Evolutionary conservation across 2,329 filamentous ascomycete species (phyloP).

Genomic region (Myriosclerotinia duriaeana): DNA sequence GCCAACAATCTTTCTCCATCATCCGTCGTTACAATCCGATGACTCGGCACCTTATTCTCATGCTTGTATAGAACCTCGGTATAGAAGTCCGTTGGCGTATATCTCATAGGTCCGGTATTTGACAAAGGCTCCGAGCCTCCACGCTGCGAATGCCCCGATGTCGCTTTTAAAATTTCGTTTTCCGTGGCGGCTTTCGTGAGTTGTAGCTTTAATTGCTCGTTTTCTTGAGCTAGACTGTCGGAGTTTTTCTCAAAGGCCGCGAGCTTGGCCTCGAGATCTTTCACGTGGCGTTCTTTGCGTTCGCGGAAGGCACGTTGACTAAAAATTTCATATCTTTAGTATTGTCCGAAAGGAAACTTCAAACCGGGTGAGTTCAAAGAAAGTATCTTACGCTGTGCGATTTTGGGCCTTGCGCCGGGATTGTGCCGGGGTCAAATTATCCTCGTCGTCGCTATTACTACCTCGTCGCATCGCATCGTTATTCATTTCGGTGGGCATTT

Average conservation of each 20-base stretch:
- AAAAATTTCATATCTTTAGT: not conserved
- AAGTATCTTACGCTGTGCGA: constrained; percentile 64
- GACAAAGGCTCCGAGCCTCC: constrained; percentile 41
- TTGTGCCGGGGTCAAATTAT: constrained; percentile 55
- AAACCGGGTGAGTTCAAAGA: constrained; percentile 10
- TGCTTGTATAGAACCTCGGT: constrained; percentile 61
- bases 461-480: constrained; percentile 35
- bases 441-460: constrained; percentile 48
- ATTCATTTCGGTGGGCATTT: constrained; percentile 34
- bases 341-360: not conserved
- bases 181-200: constrained; percentile 83
- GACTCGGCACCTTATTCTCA: constrained; percentile 60
- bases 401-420: constrained; percentile 69
- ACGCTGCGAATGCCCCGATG: constrained; percentile 53
- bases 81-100: constrained; percentile 71
- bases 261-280: constrained; percentile 86
- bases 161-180: constrained; percentile 88
- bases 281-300: constrained; percentile 90
- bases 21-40: constrained; percentile 67
- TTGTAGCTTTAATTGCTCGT: constrained; percentile 81
- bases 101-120: constrained; percentile 65
- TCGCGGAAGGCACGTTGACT: constrained; percentile 96
- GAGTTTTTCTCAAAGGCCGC: constrained; percentile 73
- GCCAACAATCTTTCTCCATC: constrained; percentile 71
- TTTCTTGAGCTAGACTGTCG: constrained; percentile 72